These are phyloP conservation scores for Leccinum incarnatum DNA, from an alignment of 768 basidiomycete genomes.

Conservation along the genomic window DNA sequence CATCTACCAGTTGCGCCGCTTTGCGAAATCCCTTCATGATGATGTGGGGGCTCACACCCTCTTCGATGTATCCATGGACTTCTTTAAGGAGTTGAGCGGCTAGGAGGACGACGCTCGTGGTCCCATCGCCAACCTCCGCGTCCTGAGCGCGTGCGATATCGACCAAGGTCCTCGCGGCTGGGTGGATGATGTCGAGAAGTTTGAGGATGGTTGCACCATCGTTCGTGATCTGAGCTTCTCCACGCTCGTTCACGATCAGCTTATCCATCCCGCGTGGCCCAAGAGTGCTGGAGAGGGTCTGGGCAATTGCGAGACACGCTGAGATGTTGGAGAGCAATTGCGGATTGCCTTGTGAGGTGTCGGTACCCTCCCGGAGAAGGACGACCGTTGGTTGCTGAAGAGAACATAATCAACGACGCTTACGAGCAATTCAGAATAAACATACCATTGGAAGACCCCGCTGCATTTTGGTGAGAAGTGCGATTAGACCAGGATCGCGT, in stretches of 20 bases:
- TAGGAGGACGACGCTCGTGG: constrained; percentile 92
- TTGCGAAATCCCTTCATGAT: constrained; percentile 96
- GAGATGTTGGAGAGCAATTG: constrained; percentile 95
- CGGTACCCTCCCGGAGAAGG: constrained; percentile 93
- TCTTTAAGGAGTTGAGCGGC: constrained; percentile 96
- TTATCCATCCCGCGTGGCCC: constrained; percentile 99
- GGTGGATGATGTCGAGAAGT: constrained; percentile 96
- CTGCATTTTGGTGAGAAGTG: constrained; percentile 61
- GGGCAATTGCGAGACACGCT: constrained; percentile 90
- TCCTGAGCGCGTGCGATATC: constrained; percentile 98
- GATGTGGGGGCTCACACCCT: constrained; percentile 95
- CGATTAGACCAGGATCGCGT: constrained; percentile 11
- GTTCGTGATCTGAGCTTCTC: constrained; percentile 98
- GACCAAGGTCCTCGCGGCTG: constrained; percentile 95
- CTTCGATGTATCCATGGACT: constrained; percentile 87
- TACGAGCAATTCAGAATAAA: background rate
- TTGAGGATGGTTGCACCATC: constrained; percentile 99
- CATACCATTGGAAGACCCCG: constrained; percentile 76
- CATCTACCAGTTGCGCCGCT: constrained; percentile 77
- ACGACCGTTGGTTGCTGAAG: constrained; percentile 94
- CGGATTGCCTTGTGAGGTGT: constrained; percentile 90
- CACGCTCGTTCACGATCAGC: constrained; percentile 89
- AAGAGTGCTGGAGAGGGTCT: constrained; percentile 91
- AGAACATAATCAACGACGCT: constrained; percentile 17
- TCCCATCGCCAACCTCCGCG: constrained; percentile 97